Evolutionary conservation across 495 filamentous ascomycete species (phyloP), one percentile per base, ranked within the genome.

Genomic region (Aspergillus mulundensis): DNA sequence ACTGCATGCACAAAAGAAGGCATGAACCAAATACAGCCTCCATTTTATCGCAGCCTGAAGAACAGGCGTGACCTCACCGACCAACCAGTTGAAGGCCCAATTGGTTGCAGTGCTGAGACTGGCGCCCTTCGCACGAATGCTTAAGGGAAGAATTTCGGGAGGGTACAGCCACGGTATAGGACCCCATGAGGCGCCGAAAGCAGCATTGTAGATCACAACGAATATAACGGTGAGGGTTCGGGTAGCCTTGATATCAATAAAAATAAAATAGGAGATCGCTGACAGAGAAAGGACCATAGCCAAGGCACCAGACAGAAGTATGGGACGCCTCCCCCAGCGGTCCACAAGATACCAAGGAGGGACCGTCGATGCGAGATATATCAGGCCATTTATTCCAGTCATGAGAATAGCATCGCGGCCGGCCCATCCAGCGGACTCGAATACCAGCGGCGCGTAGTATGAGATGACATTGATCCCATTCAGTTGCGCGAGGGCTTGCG

Each of bases 401-500:
- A 97, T 97, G 52, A 97, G 78, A 59, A 97, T 90, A 18, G 94
- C 95, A 48, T 87, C 79, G 28, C 92, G 90, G 40, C 94, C 94
- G 38, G 77, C 64, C 95, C 94, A 98, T 16, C 94, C 92, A 30
- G 95, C 94, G 23, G 90, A 89, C 71, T 97, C 93, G 65, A 98
- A 98, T 23, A 98, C 94, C 21, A 93, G 81, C 3, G 95, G 95
- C 0, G 95, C 93, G 62, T 98, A 98, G 75, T 98, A 98, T 16
- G 94, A 97, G 52, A 98, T 98, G 60, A 98, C 95, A 73, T 98
- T 98, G 72, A 98, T 98, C 43, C 94, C 94, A 73, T 97, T 98
- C 20, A 97, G 81, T 69, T 98, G 94, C 16, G 94, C 95, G 50
- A 98, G 81, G 1, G 88, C 89, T 66, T 98, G 94, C 5, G 94